phyloP scores from a whole-genome alignment of 2,329 filamentous ascomycete genomes.

The Fusarium setosum region DNA sequence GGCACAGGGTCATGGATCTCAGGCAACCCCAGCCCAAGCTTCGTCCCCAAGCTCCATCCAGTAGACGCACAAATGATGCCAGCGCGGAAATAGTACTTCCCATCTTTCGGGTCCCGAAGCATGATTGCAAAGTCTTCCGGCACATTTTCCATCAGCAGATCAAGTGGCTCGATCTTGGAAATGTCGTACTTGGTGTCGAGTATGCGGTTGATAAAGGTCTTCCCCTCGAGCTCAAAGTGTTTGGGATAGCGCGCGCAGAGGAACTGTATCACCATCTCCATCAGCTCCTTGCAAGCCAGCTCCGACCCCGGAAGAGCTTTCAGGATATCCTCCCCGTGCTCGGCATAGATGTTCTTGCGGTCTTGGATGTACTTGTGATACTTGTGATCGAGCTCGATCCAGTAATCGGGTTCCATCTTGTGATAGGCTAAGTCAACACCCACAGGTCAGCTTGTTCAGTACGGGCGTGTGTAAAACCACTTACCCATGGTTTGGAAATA shows the following conservation, averaged over 20 bases:
- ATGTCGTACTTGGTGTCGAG: slow-evolving; percentile 71
- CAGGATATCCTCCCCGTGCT: slow-evolving; percentile 73
- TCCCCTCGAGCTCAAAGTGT: slow-evolving; percentile 72
- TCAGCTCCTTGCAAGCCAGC: slow-evolving; percentile 83
- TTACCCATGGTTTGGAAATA: slow-evolving; percentile 93
- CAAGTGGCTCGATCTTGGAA: slow-evolving; percentile 69
- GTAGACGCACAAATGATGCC: slow-evolving; percentile 82
- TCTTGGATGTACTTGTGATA: slow-evolving; percentile 76
- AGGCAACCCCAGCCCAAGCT: slow-evolving; percentile 77
- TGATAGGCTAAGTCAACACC: slow-evolving; percentile 67
- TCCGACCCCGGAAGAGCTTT: slow-evolving; percentile 78
- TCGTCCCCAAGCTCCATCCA: slow-evolving; percentile 80
- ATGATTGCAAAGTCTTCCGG: slow-evolving; percentile 87
- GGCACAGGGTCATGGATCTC: slow-evolving; percentile 81
- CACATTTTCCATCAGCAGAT: slow-evolving; percentile 78
- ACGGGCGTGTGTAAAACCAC: neutral
- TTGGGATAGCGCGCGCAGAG: slow-evolving; percentile 80
- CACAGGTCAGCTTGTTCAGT: neutral
- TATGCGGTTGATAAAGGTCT: slow-evolving; percentile 74
- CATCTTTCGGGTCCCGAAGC: slow-evolving; percentile 75
- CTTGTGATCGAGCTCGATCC: slow-evolving; percentile 83
- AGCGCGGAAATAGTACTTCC: slow-evolving; percentile 78
- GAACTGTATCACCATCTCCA: slow-evolving; percentile 87
- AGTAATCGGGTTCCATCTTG: slow-evolving; percentile 85
- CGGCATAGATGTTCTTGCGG: slow-evolving; percentile 71